Evolutionary conservation across 1,284 basidiomycete genomes (phyloP).

Genomic region (Puccinia sorghi): DNA sequence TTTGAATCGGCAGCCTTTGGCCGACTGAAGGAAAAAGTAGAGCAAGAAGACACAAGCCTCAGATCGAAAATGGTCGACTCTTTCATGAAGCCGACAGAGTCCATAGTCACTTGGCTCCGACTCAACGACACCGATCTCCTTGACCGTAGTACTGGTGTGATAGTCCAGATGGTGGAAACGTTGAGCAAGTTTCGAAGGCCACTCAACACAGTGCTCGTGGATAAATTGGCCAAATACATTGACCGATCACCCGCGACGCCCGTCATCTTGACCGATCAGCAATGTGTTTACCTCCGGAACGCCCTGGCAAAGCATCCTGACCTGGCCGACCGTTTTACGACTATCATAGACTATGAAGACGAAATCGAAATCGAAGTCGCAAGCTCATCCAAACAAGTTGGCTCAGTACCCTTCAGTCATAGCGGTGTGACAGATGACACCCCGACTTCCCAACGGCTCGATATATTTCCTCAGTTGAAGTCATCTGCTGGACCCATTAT

Average conservation of each 20-base stretch:
- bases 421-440: not conserved
- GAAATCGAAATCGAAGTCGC: conserved; percentile 29
- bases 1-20: conserved; percentile 70
- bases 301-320: conserved; percentile 45
- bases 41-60: conserved; percentile 1
- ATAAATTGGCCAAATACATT: conserved; percentile 51
- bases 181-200: conserved; percentile 53
- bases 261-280: conserved; percentile 47
- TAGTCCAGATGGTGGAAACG: conserved; percentile 53
- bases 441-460: not conserved
- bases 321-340: conserved; percentile 38
- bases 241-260: conserved; percentile 23
- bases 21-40: conserved; percentile 46
- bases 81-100: conserved; percentile 73
- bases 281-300: conserved; percentile 32
- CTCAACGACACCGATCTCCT: conserved; percentile 68
- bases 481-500: not conserved
- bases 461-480: conserved; percentile 37
- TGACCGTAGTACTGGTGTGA: conserved; percentile 52
- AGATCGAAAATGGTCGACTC: conserved; percentile 74
- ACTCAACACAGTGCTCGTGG: conserved; percentile 46
- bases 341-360: conserved; percentile 36
- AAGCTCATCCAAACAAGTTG: not conserved
- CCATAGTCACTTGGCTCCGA: conserved; percentile 80
- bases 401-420: not conserved